A percentile compares a stretch with the other conserved stretches of the same genome.
These are phyloP conservation scores for Phyllosticta citriasiana DNA, from an alignment of 2,329 filamentous ascomycete species.

Conservation along the genomic window DNA sequence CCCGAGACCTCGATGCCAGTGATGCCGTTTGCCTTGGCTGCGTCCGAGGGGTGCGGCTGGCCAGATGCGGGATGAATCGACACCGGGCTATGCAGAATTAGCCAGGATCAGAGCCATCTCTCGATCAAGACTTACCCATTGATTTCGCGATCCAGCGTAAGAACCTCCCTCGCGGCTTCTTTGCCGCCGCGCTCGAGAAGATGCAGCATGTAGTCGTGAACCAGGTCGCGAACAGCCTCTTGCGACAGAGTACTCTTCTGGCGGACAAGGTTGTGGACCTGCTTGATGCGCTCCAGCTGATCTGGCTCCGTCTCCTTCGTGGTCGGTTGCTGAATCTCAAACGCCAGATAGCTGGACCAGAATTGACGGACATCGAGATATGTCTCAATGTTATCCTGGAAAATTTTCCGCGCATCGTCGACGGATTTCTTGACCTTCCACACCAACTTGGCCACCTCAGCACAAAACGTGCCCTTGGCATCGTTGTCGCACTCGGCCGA, in stretches of 20 bases:
- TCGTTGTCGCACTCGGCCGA: conserved; percentile 60
- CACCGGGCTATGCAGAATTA: not conserved
- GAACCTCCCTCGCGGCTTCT: conserved; percentile 76
- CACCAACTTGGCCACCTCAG: conserved; percentile 75
- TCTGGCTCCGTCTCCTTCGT: conserved; percentile 52
- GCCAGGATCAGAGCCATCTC: not conserved
- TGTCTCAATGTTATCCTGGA: conserved; percentile 70
- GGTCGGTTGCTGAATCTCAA: conserved; percentile 77
- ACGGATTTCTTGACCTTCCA: conserved; percentile 79
- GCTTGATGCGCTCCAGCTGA: conserved; percentile 66
- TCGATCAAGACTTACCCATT: conserved; percentile 51
- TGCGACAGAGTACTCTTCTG: conserved; percentile 60
- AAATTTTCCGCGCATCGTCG: conserved; percentile 74
- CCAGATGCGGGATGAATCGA: not conserved
- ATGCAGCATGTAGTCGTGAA: conserved; percentile 70
- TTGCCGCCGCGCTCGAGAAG: conserved; percentile 74
- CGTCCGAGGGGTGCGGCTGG: not conserved
- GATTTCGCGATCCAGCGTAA: conserved; percentile 73
- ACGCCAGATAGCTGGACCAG: conserved; percentile 81
- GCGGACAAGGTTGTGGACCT: conserved; percentile 66
- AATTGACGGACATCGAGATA: conserved; percentile 80
- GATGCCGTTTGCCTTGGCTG: not conserved
- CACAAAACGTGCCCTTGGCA: conserved; percentile 77
- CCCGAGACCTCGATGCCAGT: not conserved
- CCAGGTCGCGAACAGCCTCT: conserved; percentile 62